phyloP scores from a whole-genome alignment of 305 asterid genomes.

The Ruellia speciosa region DNA sequence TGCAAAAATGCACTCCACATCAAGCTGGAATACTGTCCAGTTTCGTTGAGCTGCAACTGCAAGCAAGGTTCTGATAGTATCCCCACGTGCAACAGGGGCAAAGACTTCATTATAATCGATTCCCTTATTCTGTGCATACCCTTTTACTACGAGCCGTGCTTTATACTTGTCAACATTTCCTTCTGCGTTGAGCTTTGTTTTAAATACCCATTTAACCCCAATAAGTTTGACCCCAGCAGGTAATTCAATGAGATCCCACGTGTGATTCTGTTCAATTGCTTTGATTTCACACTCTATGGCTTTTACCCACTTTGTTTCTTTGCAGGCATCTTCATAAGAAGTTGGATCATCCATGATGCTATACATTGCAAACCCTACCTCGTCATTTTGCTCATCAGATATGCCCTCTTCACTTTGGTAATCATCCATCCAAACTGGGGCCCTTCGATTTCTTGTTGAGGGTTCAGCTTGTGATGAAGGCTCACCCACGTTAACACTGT shows the following conservation, averaged over 20 bases:
- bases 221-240: background rate
- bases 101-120: slow-evolving; percentile 8
- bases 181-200: slow-evolving; percentile 5
- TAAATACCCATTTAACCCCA: background rate
- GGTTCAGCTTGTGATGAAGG: too few species aligned
- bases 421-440: too few species aligned
- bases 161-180: slow-evolving; percentile 13
- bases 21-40: background rate
- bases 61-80: background rate
- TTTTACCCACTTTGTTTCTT: background rate
- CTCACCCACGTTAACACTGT: too few species aligned
- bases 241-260: background rate
- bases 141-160: slow-evolving; percentile 4
- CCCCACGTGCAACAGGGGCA: background rate
- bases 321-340: background rate
- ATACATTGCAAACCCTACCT: background rate
- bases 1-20: background rate
- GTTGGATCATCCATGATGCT: background rate
- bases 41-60: background rate
- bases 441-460: too few species aligned
- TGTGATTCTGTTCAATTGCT: background rate
- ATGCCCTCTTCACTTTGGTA: background rate
- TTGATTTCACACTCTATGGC: background rate
- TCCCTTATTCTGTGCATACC: background rate
- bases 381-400: background rate